phyloP scores from a whole-genome alignment of 305 asterid genomes.

The Fraxinus nigra region DNA sequence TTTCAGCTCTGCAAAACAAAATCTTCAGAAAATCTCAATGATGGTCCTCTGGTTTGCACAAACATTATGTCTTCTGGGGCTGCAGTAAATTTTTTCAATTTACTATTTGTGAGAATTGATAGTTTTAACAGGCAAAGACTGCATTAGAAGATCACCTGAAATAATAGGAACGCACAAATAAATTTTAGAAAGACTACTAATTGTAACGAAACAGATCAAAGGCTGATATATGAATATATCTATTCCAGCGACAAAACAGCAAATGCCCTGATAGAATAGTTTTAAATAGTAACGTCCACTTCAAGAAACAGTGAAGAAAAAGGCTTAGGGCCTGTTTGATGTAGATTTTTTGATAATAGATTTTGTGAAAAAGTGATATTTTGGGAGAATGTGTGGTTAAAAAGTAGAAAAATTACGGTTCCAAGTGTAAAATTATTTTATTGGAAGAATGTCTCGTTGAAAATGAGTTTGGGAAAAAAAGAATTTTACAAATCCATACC shows the following conservation, averaged over 20 bases:
- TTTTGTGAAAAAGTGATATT: not conserved
- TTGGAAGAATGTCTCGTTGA: not conserved
- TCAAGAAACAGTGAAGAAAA: not conserved
- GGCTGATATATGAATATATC: not conserved
- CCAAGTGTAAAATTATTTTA: not conserved
- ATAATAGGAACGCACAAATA: not conserved
- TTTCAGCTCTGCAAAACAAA: not conserved
- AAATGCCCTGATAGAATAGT: not conserved
- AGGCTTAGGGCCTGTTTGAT: not conserved
- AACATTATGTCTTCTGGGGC: not conserved
- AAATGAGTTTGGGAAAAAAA: not conserved
- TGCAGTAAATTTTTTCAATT: slow-evolving; percentile 1
- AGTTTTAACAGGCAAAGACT: not conserved
- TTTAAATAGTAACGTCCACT: not conserved
- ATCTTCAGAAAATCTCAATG: not conserved
- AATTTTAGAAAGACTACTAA: not conserved
- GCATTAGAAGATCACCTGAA: not conserved
- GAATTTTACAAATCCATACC: not conserved
- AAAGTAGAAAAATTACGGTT: not conserved
- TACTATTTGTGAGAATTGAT: not conserved
- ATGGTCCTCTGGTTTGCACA: slow-evolving; percentile 2
- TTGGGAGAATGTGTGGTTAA: not conserved
- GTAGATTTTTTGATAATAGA: not conserved
- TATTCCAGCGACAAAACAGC: not conserved
- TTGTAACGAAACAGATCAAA: not conserved